These are phyloP conservation scores for Schizonepeta tenuifolia DNA, from an alignment of 257 asterid species.

Conservation along the genomic window DNA sequence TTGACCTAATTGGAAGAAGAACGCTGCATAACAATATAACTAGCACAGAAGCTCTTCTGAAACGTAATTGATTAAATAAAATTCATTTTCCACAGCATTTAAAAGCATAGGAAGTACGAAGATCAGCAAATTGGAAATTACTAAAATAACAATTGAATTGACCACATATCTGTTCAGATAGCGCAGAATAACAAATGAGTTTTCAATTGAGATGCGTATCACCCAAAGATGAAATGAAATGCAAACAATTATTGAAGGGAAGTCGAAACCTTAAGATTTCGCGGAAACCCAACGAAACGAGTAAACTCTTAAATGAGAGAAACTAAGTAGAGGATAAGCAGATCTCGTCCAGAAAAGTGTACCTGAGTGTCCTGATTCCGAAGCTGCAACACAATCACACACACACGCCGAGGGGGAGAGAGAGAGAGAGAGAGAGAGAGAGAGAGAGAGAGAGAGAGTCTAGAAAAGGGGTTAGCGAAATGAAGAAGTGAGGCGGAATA, in stretches of 20 bases:
- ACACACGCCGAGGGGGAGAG: not conserved
- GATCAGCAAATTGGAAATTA: not conserved
- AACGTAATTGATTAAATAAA: not conserved
- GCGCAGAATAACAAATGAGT: not conserved
- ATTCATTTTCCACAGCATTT: not conserved
- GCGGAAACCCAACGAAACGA: not conserved
- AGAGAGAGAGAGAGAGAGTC: not conserved
- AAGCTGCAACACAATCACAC: slow-evolving; percentile 9
- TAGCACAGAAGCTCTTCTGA: slow-evolving; percentile 19
- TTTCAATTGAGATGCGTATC: slow-evolving; percentile 7
- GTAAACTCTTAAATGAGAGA: not conserved
- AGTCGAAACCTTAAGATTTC: slow-evolving; percentile 30
- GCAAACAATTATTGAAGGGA: not conserved
- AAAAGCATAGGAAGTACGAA: not conserved
- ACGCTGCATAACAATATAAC: slow-evolving; percentile 1
- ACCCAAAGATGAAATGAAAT: not conserved
- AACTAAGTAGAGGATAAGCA: not conserved
- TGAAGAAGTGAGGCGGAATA: not conserved
- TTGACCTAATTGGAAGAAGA: slow-evolving; percentile 4
- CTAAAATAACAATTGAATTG: not conserved
- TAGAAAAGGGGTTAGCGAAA: not conserved
- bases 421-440: slow-evolving; percentile 7
- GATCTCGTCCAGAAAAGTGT: slow-evolving; percentile 14
- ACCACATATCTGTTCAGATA: slow-evolving; percentile 20
- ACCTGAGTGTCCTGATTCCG: slow-evolving; percentile 22